Conservation (phyloP, 2,329 filamentous ascomycete species). For the Colletotrichum sp. region DNA sequence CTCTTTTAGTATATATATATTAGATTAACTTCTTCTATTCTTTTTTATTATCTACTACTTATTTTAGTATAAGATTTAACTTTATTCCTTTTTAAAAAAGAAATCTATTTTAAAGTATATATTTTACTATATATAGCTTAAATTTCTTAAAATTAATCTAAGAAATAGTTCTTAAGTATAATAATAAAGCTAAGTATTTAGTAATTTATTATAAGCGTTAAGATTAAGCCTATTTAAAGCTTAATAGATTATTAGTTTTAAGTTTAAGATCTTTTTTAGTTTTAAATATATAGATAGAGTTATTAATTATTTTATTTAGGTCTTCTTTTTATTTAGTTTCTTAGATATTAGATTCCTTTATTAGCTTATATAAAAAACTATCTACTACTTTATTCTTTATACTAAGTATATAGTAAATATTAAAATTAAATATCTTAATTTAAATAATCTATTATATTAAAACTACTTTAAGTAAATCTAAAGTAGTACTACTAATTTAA, state of each 20-base stretch:
- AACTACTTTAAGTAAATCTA: too few species aligned
- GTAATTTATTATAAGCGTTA: background rate
- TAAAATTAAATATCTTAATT: background rate
- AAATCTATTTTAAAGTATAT: background rate
- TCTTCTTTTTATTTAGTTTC: background rate
- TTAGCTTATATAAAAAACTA: background rate
- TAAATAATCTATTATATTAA: too few species aligned
- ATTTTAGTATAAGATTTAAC: background rate
- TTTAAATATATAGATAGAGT: background rate
- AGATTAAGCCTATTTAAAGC: background rate
- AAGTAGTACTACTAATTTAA: too few species aligned
- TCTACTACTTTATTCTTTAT: background rate
- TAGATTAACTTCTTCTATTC: background rate
- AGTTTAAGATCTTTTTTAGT: accelerated
- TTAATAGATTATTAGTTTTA: background rate
- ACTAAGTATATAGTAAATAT: background rate
- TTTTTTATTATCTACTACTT: background rate
- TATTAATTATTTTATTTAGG: background rate
- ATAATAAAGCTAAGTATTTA: background rate
- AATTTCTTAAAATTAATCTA: background rate
- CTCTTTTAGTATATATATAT: background rate
- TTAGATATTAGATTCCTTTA: background rate
- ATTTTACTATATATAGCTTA: background rate
- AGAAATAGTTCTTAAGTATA: background rate
- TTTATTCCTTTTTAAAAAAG: background rate